Percentiles rank a stretch among this genome's conserved stretches.
phyloP scores from a whole-genome alignment of 768 basidiomycete genomes.

The Termitomyces sp. region DNA sequence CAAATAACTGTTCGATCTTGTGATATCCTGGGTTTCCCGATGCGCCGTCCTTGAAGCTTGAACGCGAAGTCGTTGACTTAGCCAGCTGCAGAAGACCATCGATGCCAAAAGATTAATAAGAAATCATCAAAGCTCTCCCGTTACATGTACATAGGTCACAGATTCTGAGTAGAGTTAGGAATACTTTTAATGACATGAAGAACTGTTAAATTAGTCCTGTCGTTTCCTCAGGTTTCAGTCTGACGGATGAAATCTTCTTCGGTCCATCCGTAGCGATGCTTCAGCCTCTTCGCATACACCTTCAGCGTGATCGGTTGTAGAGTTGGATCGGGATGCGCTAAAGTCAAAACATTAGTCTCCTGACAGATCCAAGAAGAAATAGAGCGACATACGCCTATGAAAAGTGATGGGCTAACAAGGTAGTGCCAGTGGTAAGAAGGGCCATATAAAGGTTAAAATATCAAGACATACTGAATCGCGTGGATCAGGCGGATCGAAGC shows the following conservation, averaged over 20 bases:
- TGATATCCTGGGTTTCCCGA: background rate
- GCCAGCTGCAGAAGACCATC: too few relatives aligned
- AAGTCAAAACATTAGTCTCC: constrained; percentile 7
- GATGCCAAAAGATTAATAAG: background rate
- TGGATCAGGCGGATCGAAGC: constrained; percentile 70
- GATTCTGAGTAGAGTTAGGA: background rate
- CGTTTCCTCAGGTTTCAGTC: constrained; percentile 1
- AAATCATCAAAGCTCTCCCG: background rate
- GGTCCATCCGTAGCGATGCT: constrained; percentile 65
- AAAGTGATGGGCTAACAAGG: constrained; percentile 60
- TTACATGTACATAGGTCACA: background rate
- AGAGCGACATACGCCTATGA: constrained; percentile 59
- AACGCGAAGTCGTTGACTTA: background rate
- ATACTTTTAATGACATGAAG: too few relatives aligned
- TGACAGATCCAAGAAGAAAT: background rate
- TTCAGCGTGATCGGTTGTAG: constrained; percentile 47
- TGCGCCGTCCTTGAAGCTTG: too few relatives aligned
- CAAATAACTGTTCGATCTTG: background rate
- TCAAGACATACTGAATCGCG: constrained; percentile 32
- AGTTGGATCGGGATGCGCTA: constrained; percentile 76
- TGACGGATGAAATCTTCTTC: constrained; percentile 38
- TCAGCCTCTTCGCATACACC: constrained; percentile 54
- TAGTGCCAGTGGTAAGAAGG: background rate
- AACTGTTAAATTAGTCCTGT: background rate
- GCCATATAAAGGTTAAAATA: too few relatives aligned